Conservation (phyloP, 257 asterid species). For the Echium plantagineum region DNA sequence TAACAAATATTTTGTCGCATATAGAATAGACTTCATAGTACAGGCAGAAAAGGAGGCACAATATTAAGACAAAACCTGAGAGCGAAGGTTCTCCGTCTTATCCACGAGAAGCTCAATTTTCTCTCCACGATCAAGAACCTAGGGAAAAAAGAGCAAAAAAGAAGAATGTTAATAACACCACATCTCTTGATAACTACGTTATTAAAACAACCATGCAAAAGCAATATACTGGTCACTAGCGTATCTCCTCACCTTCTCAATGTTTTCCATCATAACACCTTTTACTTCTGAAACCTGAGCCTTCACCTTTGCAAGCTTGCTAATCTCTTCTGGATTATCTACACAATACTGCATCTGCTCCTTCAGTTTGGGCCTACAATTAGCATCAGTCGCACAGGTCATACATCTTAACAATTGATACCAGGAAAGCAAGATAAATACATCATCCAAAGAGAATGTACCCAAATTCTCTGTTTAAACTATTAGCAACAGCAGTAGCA, state of each 20-base stretch:
- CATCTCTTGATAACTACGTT: not conserved
- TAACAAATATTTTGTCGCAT: not conserved
- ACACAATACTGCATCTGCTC: not conserved
- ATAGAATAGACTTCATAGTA: not conserved
- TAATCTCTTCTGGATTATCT: not conserved
- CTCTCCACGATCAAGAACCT: slow-evolving; percentile 23
- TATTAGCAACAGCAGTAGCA: slow-evolving; percentile 42
- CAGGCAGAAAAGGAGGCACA: not conserved
- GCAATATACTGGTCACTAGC: not conserved
- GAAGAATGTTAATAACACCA: not conserved
- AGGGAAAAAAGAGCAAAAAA: not conserved
- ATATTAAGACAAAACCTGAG: slow-evolving; percentile 7
- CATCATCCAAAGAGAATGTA: not conserved
- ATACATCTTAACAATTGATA: not conserved
- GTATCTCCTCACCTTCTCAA: not conserved
- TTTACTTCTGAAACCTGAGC: not conserved
- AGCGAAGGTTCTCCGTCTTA: slow-evolving; percentile 19
- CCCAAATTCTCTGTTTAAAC: not conserved
- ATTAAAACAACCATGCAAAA: not conserved
- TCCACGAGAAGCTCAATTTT: slow-evolving; percentile 21
- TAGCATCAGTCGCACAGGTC: not conserved
- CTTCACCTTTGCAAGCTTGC: not conserved
- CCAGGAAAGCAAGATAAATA: not conserved
- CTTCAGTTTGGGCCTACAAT: not conserved
- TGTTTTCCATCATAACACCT: not conserved